Evolutionary conservation across 768 basidiomycete species (phyloP).

Genomic region (Rubroboletus pulcherrimus): DNA sequence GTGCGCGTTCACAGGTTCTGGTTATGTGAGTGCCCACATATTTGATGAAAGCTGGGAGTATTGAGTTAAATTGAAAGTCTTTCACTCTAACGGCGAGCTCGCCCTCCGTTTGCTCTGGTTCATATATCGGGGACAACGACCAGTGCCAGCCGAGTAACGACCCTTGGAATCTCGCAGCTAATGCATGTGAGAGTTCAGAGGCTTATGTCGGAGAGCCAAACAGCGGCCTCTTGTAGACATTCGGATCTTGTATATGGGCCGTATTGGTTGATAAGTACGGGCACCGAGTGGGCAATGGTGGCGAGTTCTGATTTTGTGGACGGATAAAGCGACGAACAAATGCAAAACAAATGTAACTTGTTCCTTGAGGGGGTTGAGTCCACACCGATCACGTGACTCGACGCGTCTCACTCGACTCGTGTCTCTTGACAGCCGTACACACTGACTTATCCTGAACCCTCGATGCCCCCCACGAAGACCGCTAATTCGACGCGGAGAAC

Average conservation of each 20-base stretch:
- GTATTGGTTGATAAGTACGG: not conserved
- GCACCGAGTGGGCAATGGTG: not conserved
- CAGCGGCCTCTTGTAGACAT: slow-evolving; percentile 1
- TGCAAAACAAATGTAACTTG: no score
- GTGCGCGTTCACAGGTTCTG: not conserved
- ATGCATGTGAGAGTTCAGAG: not conserved
- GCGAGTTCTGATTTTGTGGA: not conserved
- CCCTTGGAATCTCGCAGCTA: not conserved
- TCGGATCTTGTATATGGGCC: not conserved
- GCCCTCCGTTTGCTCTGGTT: not conserved
- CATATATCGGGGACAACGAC: not conserved
- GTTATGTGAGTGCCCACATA: not conserved
- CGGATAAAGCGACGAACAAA: not conserved
- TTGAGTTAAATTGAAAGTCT: not conserved
- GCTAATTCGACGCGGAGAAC: slow-evolving; percentile 4
- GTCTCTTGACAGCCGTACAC: not conserved
- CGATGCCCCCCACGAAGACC: slow-evolving; percentile 14
- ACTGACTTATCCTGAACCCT: not conserved
- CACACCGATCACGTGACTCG: slow-evolving; percentile 7
- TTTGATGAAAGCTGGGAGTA: not conserved
- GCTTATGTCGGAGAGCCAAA: slow-evolving; percentile 5
- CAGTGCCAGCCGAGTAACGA: slow-evolving; percentile 1
- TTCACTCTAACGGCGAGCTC: slow-evolving; percentile 1
- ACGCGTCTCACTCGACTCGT: slow-evolving; percentile 5
- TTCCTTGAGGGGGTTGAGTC: no score